Percentiles rank a stretch among this genome's conserved stretches.
These are phyloP conservation scores for Dalbergia cochinchinensis DNA, from an alignment of 306 rosid species.

Conservation along the genomic window DNA sequence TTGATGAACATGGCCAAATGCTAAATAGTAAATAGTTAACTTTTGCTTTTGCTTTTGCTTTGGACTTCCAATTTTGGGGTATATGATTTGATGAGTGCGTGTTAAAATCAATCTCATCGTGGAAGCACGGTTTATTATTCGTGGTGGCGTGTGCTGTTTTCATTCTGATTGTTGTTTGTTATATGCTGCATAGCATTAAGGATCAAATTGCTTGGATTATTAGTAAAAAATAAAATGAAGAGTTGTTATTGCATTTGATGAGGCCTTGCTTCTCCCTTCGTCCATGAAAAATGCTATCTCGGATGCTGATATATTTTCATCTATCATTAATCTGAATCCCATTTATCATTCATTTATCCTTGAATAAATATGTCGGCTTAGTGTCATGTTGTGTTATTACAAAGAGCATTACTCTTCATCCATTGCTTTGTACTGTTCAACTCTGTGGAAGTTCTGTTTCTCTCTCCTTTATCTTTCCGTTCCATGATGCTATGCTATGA, in stretches of 20 bases:
- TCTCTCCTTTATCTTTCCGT: slow-evolving; percentile 14
- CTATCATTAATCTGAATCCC: too few relatives aligned
- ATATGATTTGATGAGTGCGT: not conserved
- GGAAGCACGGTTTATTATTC: slow-evolving; percentile 32
- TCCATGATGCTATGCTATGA: slow-evolving; percentile 45
- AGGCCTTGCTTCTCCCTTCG: not conserved
- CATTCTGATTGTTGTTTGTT: slow-evolving; percentile 30
- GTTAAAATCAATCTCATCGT: not conserved
- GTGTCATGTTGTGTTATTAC: too few relatives aligned
- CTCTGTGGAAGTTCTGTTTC: slow-evolving; percentile 18
- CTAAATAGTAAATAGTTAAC: slow-evolving; percentile 2
- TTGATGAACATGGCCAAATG: slow-evolving; percentile 24
- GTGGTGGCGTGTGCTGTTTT: slow-evolving; percentile 55
- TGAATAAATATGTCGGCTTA: too few relatives aligned
- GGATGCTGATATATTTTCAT: too few relatives aligned
- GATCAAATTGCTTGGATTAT: slow-evolving; percentile 60
- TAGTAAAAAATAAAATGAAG: slow-evolving; percentile 31
- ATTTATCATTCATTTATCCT: too few relatives aligned
- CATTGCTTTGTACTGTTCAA: slow-evolving; percentile 38
- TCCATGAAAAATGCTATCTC: too few relatives aligned
- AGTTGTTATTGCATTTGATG: slow-evolving; percentile 42
- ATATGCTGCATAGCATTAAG: slow-evolving; percentile 38
- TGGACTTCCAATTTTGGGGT: slow-evolving; percentile 43
- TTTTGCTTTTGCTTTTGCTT: slow-evolving; percentile 6
- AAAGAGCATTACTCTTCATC: slow-evolving; percentile 42